Evolutionary conservation across 2,329 filamentous ascomycete genomes (phyloP).

Genomic region (Hysterium pulicare): DNA sequence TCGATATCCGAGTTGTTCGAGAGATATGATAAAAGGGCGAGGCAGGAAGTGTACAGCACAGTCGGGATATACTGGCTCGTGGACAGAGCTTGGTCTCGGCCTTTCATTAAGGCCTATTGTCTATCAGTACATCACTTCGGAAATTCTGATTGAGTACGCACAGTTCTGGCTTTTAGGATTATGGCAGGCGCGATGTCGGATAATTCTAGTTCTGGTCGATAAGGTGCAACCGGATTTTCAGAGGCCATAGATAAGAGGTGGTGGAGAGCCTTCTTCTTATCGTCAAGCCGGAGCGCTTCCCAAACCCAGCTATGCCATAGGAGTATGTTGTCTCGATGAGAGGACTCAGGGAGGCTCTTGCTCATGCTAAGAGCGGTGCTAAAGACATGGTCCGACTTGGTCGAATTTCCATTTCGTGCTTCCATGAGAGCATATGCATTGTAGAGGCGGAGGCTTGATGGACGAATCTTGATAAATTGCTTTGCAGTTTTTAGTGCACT

Average conservation of each 20-base stretch:
- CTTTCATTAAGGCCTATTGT: slow-evolving; percentile 45
- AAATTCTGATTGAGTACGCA: neutral
- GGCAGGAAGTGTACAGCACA: slow-evolving; percentile 56
- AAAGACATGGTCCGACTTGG: slow-evolving; percentile 63
- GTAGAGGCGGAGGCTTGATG: slow-evolving; percentile 66
- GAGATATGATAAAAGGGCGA: slow-evolving; percentile 67
- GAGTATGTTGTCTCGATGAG: slow-evolving; percentile 38
- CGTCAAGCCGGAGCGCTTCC: slow-evolving; percentile 55
- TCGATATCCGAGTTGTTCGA: slow-evolving; percentile 37
- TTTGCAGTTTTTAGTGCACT: slow-evolving; percentile 63
- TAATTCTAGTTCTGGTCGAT: neutral
- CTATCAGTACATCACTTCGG: too few relatives aligned
- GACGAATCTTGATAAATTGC: slow-evolving; percentile 64
- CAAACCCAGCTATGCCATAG: slow-evolving; percentile 62
- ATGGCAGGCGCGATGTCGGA: slow-evolving; percentile 7
- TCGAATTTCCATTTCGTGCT: slow-evolving; percentile 53
- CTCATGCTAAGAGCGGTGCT: slow-evolving; percentile 62
- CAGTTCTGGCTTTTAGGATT: slow-evolving; percentile 15
- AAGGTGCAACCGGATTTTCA: slow-evolving; percentile 7
- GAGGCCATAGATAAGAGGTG: slow-evolving; percentile 31
- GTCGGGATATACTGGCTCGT: slow-evolving; percentile 41
- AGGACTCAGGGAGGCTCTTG: slow-evolving; percentile 34
- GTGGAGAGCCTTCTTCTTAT: slow-evolving; percentile 31
- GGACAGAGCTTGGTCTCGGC: slow-evolving; percentile 56
- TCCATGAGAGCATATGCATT: slow-evolving; percentile 77